Evolutionary conservation across 2,329 filamentous ascomycete species (phyloP).

Genomic region (Cryphonectria naterciae): DNA sequence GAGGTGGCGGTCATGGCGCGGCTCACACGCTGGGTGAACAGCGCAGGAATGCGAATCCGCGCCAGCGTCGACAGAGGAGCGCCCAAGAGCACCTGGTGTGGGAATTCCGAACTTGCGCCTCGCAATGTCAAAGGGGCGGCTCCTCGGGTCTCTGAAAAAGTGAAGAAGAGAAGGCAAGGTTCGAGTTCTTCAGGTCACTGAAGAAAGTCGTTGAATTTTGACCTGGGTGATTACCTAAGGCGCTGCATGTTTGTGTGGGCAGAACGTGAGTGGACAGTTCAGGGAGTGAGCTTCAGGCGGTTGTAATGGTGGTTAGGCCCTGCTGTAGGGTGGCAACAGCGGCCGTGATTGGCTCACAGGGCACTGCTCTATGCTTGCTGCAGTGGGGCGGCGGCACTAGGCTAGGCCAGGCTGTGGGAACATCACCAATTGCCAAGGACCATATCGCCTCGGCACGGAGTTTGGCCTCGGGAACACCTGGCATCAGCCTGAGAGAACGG

Average conservation of each 20-base stretch:
- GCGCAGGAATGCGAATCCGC: slow-evolving; percentile 16
- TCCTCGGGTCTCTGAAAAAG: neutral
- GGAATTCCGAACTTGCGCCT: neutral
- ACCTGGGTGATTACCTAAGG: slow-evolving; percentile 13
- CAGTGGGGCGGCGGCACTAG: neutral
- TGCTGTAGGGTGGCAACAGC: neutral
- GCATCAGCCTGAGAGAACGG: neutral
- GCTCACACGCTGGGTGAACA: slow-evolving; percentile 18
- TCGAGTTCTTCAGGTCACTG: neutral
- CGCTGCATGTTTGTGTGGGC: neutral
- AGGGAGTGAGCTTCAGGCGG: neutral
- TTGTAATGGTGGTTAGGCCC: neutral
- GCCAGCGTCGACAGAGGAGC: slow-evolving; percentile 17
- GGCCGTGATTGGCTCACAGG: neutral
- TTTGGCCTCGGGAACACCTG: neutral
- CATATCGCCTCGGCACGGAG: neutral
- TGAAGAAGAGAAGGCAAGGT: neutral
- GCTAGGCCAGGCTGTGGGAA: slow-evolving; percentile 7
- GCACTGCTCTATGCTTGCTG: neutral
- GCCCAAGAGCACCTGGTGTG: slow-evolving; percentile 3
- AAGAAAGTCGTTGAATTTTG: slow-evolving; percentile 12
- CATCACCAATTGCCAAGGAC: slow-evolving; percentile 12
- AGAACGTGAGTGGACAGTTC: neutral
- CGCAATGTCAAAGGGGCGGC: neutral
- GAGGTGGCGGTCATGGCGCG: slow-evolving; percentile 22